Base-by-base conservation (phyloP, 139 green algal genomes). In the Chlamydomonas schloesseri region DNA sequence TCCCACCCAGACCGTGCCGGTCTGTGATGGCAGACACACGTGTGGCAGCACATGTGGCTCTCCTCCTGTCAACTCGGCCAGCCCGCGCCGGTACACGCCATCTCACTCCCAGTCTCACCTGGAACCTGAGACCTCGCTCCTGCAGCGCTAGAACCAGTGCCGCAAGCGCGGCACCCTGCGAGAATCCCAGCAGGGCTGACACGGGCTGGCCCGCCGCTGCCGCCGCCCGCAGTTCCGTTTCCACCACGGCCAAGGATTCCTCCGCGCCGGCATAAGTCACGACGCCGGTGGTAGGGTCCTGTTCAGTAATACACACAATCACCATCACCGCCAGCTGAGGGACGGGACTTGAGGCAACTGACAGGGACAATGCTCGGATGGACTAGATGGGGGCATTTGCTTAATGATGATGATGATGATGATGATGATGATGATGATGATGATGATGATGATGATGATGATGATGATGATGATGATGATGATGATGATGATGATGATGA, bases 121-220 rank as follows among this genome's bases (percentile, higher is more conserved):
- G 60, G 62, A 83, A 83, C 2, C 62, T 26, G 42, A 65, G 23
- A 4, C 70, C 57, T 29, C 82, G 57, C 57, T 81, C 71, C 60
- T 88, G 86, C 55, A 90, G 34, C 50, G 31, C 57, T 57, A 57
- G 36, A 70, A 87, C 57, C 47, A 90, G 55, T 29, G n/a, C 28
- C 10, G 78, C 62, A 0, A 88, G 42, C 10, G 58, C 58, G 26
- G 86, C 86, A 1, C 86, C 86, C 76, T 90, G 86, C 33, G 86
- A 90, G 69, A 90, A 90, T 1, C 86, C 86, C 50, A 90, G 4
- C 55, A 90, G 55, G 2, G 71, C 86, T n/a, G 65, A 58, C 33
- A 87, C 79, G 31, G 81, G 87, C 20, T 46, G 75, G 13, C 78
- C 67, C 29, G 1, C 11, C n/a, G 47, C 79, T 20, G 79, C 79